Evolutionary conservation across 1,139 yeast genomes (phyloP).

Genomic region (Wickerhamomyces sp.): DNA sequence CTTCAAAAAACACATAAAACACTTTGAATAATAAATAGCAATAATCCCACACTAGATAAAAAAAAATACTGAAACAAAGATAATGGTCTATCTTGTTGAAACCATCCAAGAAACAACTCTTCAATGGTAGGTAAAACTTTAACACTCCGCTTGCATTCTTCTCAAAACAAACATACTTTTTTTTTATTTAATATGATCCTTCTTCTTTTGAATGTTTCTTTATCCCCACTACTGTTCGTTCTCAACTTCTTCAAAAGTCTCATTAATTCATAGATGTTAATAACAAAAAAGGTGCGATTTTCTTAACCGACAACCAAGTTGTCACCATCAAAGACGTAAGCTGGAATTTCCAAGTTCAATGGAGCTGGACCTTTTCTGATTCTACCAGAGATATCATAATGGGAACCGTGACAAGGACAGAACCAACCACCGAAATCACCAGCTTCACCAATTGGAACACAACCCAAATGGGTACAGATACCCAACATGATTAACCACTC

Average conservation of each 20-base stretch:
- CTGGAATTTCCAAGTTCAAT: conserved; percentile 94
- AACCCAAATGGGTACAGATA: conserved; percentile 99
- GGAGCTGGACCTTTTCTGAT: conserved; percentile 99
- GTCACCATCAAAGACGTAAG: conserved; percentile 79
- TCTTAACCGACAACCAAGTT: conserved; percentile 74
- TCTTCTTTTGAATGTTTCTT: neutral
- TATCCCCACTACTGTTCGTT: neutral
- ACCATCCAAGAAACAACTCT: neutral
- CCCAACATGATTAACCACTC: conserved; percentile 99
- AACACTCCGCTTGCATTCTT: neutral
- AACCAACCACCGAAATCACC: conserved; percentile 99
- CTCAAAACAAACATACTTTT: neutral
- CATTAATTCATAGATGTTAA: conserved; percentile 3
- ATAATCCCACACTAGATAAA: neutral
- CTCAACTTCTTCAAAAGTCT: neutral
- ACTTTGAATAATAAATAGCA: conserved; percentile 2
- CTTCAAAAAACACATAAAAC: conserved; percentile 1
- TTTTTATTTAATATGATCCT: neutral
- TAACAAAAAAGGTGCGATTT: neutral
- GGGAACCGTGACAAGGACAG: conserved; percentile 99
- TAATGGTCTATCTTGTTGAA: neutral
- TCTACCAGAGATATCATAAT: conserved; percentile 99
- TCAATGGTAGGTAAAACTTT: neutral
- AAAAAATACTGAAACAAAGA: conserved; percentile 1
- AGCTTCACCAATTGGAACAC: conserved; percentile 99